Evolutionary conservation across 352 stramenopile genomes (phyloP).

Genomic region (Phytophthora sansomeana): DNA sequence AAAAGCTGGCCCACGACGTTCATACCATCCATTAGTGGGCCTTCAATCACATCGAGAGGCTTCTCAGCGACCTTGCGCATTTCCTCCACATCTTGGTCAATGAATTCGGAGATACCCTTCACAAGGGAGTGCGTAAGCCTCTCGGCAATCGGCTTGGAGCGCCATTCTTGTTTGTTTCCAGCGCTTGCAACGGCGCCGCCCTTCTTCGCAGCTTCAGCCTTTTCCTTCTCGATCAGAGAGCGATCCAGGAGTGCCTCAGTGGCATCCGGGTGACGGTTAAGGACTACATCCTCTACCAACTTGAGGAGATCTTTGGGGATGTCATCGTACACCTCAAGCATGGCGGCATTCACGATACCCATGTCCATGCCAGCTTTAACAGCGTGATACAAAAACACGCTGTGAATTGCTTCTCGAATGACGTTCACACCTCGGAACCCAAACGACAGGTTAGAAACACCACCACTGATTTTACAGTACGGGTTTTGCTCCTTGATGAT

Average conservation of each 20-base stretch:
- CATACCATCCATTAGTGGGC: slow-evolving; percentile 98
- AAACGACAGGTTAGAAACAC: slow-evolving; percentile 97
- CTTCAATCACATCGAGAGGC: slow-evolving; percentile 98
- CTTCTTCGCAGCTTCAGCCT: slow-evolving; percentile 86
- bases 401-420: slow-evolving; percentile 97
- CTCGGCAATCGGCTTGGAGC: slow-evolving; percentile 90
- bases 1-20: slow-evolving; percentile 98
- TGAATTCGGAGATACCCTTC: slow-evolving; percentile 97
- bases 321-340: slow-evolving; percentile 88
- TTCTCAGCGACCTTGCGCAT: slow-evolving; percentile 74
- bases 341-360: slow-evolving; percentile 97
- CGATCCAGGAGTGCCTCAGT: slow-evolving; percentile 94
- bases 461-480: slow-evolving; percentile 96
- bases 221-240: slow-evolving; percentile 88
- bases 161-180: slow-evolving; percentile 88
- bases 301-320: slow-evolving; percentile 88
- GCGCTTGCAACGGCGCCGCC: slow-evolving; percentile 60
- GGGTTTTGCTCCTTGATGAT: slow-evolving; percentile 96
- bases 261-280: slow-evolving; percentile 90
- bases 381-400: slow-evolving; percentile 96
- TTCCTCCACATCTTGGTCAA: slow-evolving; percentile 96
- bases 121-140: slow-evolving; percentile 96
- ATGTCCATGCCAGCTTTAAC: slow-evolving; percentile 98
- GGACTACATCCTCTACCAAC: slow-evolving; percentile 94
- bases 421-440: slow-evolving; percentile 98